These are phyloP conservation scores for Harrya chromipes DNA, from an alignment of 768 basidiomycete genomes.

Conservation along the genomic window DNA sequence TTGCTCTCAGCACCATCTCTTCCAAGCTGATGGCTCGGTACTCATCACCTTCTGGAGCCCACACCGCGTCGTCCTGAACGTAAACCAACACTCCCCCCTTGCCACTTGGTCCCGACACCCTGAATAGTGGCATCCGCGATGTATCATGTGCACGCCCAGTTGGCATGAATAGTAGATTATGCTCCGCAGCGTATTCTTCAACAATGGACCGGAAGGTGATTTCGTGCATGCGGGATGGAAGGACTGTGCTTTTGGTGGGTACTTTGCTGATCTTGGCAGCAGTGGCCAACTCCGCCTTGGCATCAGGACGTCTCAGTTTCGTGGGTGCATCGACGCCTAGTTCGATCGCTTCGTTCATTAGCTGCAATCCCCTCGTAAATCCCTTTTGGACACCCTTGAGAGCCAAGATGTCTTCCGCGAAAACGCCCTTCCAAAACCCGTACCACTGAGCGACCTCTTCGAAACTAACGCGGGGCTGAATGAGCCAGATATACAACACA, in stretches of 20 bases:
- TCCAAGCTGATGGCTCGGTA: conserved; percentile 82
- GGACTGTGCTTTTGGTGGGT: conserved; percentile 33
- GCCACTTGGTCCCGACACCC: conserved; percentile 79
- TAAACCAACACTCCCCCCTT: conserved; percentile 88
- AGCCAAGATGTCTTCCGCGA: conserved; percentile 67
- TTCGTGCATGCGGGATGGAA: conserved; percentile 62
- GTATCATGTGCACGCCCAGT: conserved; percentile 79
- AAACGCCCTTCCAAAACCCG: conserved; percentile 78
- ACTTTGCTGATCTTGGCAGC: conserved; percentile 28
- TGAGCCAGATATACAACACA: conserved; percentile 87
- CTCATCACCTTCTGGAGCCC: conserved; percentile 66
- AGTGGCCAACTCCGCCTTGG: conserved; percentile 44
- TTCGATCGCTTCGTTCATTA: conserved; percentile 94
- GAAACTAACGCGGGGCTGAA: conserved; percentile 83
- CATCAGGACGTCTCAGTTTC: conserved; percentile 65
- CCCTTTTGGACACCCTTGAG: conserved; percentile 69
- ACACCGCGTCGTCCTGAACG: conserved; percentile 90
- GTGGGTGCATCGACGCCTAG: conserved; percentile 75
- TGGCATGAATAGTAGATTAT: conserved; percentile 88
- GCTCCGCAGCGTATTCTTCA: conserved; percentile 81
- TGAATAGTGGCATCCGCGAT: conserved; percentile 88
- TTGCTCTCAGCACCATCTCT: conserved; percentile 78
- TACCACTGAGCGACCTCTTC: conserved; percentile 96
- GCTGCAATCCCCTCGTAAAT: conserved; percentile 82
- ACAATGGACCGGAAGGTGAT: conserved; percentile 92